Conservation (phyloP, 257 asterid species). For the Salvia splendens region DNA sequence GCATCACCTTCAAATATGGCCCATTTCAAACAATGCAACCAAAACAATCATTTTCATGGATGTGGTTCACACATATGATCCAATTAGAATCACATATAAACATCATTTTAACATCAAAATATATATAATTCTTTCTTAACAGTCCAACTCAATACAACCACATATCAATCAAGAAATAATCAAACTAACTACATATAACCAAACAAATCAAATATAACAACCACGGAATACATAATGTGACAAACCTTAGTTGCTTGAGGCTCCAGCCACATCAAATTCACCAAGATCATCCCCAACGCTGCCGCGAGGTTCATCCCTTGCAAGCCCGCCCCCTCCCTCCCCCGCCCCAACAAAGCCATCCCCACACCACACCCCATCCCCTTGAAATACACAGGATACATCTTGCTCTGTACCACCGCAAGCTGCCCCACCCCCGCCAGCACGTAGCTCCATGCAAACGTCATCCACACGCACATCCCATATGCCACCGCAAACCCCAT, state of each 20-base stretch:
- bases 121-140: too few relatives aligned
- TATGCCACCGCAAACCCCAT: constrained; percentile 63
- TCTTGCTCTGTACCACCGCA: constrained; percentile 67
- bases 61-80: too few relatives aligned
- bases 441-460: constrained; percentile 69
- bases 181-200: too few relatives aligned
- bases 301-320: constrained; percentile 50
- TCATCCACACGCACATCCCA: constrained; percentile 76
- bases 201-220: not conserved
- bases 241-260: constrained; percentile 76
- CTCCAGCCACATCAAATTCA: constrained; percentile 61
- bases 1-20: constrained; percentile 50
- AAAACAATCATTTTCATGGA: too few relatives aligned
- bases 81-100: too few relatives aligned
- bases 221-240: too few relatives aligned
- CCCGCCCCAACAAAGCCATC: constrained; percentile 48
- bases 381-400: constrained; percentile 73
- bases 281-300: constrained; percentile 47
- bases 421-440: constrained; percentile 66
- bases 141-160: too few relatives aligned
- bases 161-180: not conserved
- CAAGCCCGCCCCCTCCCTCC: not conserved
- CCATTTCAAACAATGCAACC: too few relatives aligned
- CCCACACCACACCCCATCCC: constrained; percentile 67
- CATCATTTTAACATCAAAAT: too few relatives aligned